These are phyloP conservation scores for Citrullus mucosospermus DNA, from an alignment of 306 rosid genomes.

Conservation along the genomic window DNA sequence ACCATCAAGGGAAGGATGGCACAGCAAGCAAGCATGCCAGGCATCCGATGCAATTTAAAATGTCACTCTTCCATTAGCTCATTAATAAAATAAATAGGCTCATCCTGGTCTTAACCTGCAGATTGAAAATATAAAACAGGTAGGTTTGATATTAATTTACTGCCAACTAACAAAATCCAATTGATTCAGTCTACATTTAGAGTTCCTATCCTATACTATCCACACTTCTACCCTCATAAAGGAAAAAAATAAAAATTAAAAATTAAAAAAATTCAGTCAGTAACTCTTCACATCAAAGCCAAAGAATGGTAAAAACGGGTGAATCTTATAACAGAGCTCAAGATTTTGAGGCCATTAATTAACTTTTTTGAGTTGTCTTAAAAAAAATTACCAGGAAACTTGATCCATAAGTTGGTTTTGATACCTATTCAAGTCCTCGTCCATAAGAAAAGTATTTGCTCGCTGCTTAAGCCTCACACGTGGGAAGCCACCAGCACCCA, in stretches of 20 bases:
- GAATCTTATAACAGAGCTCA: background rate
- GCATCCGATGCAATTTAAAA: conserved; percentile 1
- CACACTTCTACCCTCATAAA: background rate
- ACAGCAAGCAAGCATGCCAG: conserved; percentile 2
- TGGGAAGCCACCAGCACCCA: conserved; percentile 1
- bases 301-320: background rate
- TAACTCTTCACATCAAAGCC: background rate
- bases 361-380: background rate
- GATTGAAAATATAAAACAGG: background rate
- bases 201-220: background rate
- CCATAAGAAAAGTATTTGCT: background rate
- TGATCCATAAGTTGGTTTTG: background rate
- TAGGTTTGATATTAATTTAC: background rate
- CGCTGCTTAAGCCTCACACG: background rate
- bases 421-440: background rate
- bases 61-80: background rate
- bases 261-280: background rate
- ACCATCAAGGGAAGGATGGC: conserved; percentile 3
- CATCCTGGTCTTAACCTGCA: background rate
- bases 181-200: background rate
- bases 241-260: background rate
- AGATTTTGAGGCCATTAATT: background rate
- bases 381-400: background rate
- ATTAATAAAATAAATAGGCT: background rate
- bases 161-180: background rate